Evolutionary conservation across 176 grass and related monocot genomes (phyloP).

Genomic region (Zea luxurians): DNA sequence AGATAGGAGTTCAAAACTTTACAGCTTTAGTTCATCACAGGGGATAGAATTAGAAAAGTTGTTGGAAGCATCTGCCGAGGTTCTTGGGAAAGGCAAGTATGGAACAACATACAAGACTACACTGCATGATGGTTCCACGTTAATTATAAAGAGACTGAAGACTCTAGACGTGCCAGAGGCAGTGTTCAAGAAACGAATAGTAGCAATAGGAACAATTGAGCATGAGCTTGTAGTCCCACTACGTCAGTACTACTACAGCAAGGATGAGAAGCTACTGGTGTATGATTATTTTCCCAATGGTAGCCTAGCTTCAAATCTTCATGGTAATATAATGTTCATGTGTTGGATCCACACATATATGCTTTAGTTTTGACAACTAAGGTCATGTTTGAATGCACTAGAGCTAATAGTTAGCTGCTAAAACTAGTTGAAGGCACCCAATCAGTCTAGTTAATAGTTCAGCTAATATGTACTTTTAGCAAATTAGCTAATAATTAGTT

Average conservation of each 20-base stretch:
- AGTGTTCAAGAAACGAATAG: not conserved
- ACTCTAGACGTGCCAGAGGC: not conserved
- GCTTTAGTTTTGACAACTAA: not conserved
- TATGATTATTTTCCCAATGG: not conserved
- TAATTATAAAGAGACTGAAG: not conserved
- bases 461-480: too few species aligned
- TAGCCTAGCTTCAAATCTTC: constrained; percentile 6
- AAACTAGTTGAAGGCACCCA: too few species aligned
- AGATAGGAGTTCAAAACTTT: not conserved
- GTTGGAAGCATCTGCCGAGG: too few species aligned
- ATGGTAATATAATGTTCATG: not conserved
- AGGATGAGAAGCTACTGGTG: not conserved
- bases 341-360: not conserved
- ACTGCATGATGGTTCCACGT: not conserved
- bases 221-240: constrained; percentile 7
- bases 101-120: not conserved
- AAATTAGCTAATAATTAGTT: too few species aligned
- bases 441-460: too few species aligned
- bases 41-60: not conserved
- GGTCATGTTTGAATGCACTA: not conserved
- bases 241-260: not conserved
- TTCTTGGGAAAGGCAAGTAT: not conserved
- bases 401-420: too few species aligned
- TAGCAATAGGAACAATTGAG: constrained; percentile 5
- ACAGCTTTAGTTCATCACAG: not conserved